A percentile compares a stretch with the other conserved stretches of the same genome.
Evolutionary conservation across 192 early-diverging fungal genomes (phyloP).

Genomic region (Coemansia reversa): DNA sequence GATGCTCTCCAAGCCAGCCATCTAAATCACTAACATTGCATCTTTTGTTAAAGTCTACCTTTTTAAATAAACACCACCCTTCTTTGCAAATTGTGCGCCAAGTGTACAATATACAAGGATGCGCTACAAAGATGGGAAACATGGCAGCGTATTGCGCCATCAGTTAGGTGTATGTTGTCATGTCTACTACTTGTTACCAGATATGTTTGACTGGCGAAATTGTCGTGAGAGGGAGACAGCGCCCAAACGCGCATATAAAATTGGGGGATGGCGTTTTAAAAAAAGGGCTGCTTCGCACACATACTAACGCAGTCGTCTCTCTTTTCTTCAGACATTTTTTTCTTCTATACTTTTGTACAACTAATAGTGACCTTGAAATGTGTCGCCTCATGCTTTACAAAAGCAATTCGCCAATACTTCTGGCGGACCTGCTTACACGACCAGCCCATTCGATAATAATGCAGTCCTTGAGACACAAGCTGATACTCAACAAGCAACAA

Average conservation of each 20-base stretch:
- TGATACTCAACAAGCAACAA: slow-evolving; percentile 63
- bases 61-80: not conserved
- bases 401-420: slow-evolving; percentile 70
- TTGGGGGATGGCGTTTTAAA: not conserved
- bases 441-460: slow-evolving; percentile 79
- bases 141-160: not conserved
- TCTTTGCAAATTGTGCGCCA: not conserved
- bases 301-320: not conserved
- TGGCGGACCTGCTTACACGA: slow-evolving; percentile 71
- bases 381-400: slow-evolving; percentile 78
- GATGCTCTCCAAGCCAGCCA: slow-evolving; percentile 24
- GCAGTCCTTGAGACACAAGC: slow-evolving; percentile 73
- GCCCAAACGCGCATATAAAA: not conserved
- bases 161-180: not conserved
- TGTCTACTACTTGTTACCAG: not conserved
- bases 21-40: slow-evolving; percentile 7
- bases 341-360: not conserved
- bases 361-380: slow-evolving; percentile 43
- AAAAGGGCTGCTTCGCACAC: not conserved
- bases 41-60: slow-evolving; percentile 1
- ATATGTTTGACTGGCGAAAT: too few species aligned
- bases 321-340: not conserved
- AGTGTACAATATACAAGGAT: not conserved
- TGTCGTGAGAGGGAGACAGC: too few species aligned
- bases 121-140: not conserved